phyloP scores from a whole-genome alignment of 176 grass and related monocot genomes.

The Juncus effusus region DNA sequence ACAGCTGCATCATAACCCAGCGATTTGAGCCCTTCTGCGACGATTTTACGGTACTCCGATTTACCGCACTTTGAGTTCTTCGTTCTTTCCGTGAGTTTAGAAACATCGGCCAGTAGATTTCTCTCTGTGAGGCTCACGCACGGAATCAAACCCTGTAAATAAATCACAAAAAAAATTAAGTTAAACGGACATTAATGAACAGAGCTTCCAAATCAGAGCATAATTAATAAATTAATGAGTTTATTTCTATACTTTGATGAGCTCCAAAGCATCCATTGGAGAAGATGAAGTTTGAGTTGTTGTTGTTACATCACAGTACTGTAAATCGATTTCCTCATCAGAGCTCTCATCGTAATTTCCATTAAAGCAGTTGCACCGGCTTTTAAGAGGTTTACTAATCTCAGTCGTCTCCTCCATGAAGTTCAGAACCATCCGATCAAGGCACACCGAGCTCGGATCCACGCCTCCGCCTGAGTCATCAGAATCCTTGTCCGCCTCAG shows the following conservation, averaged over 20 bases:
- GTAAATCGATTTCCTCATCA: conserved; percentile 64
- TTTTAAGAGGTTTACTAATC: conserved; percentile 50
- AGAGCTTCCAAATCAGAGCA: conserved; percentile 10
- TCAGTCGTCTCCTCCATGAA: conserved; percentile 61
- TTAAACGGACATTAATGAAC: background rate
- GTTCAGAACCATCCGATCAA: conserved; percentile 80
- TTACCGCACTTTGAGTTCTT: conserved; percentile 42
- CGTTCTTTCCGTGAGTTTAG: conserved; percentile 48
- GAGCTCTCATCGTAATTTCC: conserved; percentile 67
- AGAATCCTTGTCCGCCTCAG: conserved; percentile 43
- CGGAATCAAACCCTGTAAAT: conserved; percentile 57
- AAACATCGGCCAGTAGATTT: conserved; percentile 81
- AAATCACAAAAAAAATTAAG: conserved; percentile 28
- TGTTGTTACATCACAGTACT: conserved; percentile 30
- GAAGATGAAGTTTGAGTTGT: background rate
- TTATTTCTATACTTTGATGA: conserved; percentile 51
- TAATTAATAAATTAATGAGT: background rate
- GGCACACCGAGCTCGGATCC: conserved; percentile 44
- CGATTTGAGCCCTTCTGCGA: conserved; percentile 60
- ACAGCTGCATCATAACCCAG: conserved; percentile 80
- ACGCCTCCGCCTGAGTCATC: conserved; percentile 22
- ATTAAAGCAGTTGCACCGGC: conserved; percentile 91
- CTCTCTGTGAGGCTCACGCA: conserved; percentile 64
- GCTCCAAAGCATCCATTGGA: conserved; percentile 45
- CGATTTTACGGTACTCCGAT: conserved; percentile 44